These are phyloP conservation scores for Camelina laxa DNA, from an alignment of 345 rosid species.

Conservation along the genomic window DNA sequence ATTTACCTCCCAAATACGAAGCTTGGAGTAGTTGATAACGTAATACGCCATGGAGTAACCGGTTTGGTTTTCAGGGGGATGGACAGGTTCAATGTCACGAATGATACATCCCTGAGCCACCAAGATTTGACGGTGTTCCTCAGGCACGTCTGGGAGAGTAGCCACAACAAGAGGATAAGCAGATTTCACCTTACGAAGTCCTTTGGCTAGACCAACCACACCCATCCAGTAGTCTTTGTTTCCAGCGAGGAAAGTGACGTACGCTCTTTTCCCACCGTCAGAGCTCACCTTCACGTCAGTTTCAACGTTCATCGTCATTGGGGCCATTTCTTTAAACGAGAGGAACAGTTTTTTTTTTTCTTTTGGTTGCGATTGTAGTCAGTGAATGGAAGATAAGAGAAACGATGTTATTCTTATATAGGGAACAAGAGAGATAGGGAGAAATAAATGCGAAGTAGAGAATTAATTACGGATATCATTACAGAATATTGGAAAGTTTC, in stretches of 20 bases:
- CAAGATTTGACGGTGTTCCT: slow-evolving; percentile 62
- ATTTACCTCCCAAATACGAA: slow-evolving; percentile 80
- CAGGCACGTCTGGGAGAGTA: slow-evolving; percentile 65
- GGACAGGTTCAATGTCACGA: slow-evolving; percentile 59
- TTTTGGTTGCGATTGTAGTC: background rate
- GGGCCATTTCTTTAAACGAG: background rate
- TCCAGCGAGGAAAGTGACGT: slow-evolving; percentile 68
- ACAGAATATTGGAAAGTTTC: background rate
- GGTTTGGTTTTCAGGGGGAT: slow-evolving; percentile 59
- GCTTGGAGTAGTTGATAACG: slow-evolving; percentile 78
- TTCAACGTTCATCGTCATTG: background rate
- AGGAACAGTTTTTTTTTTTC: background rate
- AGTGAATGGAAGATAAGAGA: background rate
- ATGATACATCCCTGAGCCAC: slow-evolving; percentile 63
- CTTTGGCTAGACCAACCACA: slow-evolving; percentile 71
- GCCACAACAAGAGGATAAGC: slow-evolving; percentile 71
- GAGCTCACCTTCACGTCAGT: background rate
- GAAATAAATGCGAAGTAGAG: background rate
- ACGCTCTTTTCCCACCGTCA: slow-evolving; percentile 42
- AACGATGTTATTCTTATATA: background rate
- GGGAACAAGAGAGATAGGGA: background rate
- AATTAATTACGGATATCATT: background rate
- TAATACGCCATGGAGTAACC: slow-evolving; percentile 73
- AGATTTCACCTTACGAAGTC: slow-evolving; percentile 56
- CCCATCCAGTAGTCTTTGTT: slow-evolving; percentile 67